Evolutionary conservation across 1,284 basidiomycete genomes (phyloP).

Genomic region (Tremellales sp.): DNA sequence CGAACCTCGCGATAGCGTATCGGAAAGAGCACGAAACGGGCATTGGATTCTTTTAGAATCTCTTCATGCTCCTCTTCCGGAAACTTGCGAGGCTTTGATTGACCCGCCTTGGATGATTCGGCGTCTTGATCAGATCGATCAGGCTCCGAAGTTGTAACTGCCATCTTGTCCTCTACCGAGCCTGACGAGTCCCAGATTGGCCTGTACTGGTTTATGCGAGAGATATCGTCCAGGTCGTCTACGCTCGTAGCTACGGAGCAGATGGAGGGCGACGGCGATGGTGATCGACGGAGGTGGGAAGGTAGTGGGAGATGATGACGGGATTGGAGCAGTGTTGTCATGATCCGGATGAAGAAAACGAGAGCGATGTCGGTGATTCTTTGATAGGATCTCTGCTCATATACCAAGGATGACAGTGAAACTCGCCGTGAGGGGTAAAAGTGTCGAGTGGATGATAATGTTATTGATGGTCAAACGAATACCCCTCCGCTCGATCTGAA

Average conservation of each 20-base stretch:
- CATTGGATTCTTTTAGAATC: slow-evolving; percentile 63
- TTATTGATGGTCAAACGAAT: too few species aligned
- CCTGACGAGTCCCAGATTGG: slow-evolving; percentile 21
- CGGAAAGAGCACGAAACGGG: slow-evolving; percentile 75
- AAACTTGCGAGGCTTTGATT: slow-evolving; percentile 15
- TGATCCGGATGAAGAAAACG: neutral
- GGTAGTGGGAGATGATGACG: slow-evolving; percentile 4
- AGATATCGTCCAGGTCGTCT: slow-evolving; percentile 30
- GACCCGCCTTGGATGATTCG: neutral
- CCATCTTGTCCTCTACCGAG: neutral
- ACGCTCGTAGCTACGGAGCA: slow-evolving; percentile 31
- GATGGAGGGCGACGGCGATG: slow-evolving; percentile 27
- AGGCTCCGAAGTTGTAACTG: neutral
- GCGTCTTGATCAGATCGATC: neutral
- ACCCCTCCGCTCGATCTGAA: too few species aligned
- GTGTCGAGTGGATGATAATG: too few species aligned
- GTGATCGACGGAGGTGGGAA: slow-evolving; percentile 11
- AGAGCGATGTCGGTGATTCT: too few species aligned
- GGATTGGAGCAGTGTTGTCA: slow-evolving; percentile 1
- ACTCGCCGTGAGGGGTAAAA: too few species aligned
- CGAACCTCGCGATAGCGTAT: slow-evolving; percentile 73
- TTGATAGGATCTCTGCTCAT: too few species aligned
- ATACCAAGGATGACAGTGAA: too few species aligned
- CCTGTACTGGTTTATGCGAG: slow-evolving; percentile 26
- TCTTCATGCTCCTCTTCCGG: slow-evolving; percentile 62